These are phyloP conservation scores for Tetracladium setigerum DNA, from an alignment of 495 filamentous ascomycete species.

Conservation along the genomic window DNA sequence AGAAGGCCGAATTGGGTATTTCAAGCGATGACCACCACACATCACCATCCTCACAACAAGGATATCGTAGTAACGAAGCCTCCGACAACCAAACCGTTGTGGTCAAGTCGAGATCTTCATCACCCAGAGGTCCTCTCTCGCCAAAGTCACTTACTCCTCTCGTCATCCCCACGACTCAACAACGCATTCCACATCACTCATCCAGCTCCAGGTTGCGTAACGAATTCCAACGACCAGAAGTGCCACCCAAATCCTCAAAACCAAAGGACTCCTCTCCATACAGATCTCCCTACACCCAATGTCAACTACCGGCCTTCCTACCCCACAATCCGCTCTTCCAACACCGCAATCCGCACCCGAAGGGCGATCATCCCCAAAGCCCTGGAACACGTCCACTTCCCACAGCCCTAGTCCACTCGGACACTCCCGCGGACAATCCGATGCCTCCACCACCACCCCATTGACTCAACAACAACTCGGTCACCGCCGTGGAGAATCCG, in stretches of 20 bases:
- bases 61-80: not conserved
- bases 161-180: slow-evolving; percentile 38
- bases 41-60: too few species aligned
- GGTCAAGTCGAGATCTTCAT: slow-evolving; percentile 16
- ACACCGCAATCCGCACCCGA: slow-evolving; percentile 37
- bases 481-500: slow-evolving; percentile 45
- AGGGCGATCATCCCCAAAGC: slow-evolving; percentile 36
- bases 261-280: slow-evolving; percentile 15
- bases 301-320: slow-evolving; percentile 31
- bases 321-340: slow-evolving; percentile 33
- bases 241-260: slow-evolving; percentile 36
- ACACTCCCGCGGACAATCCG: slow-evolving; percentile 27
- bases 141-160: slow-evolving; percentile 42
- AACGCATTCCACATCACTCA: slow-evolving; percentile 28
- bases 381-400: slow-evolving; percentile 31
- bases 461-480: slow-evolving; percentile 12
- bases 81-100: slow-evolving; percentile 6
- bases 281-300: slow-evolving; percentile 33
- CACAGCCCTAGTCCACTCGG: slow-evolving; percentile 12
- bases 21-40: slow-evolving; percentile 1
- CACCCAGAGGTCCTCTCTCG: slow-evolving; percentile 34
- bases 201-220: slow-evolving; percentile 33
- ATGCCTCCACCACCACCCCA: slow-evolving; percentile 7
- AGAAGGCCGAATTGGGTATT: slow-evolving; percentile 20
- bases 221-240: slow-evolving; percentile 30